These are phyloP conservation scores for Tetradesmus lagerheimii DNA, from an alignment of 139 green algal genomes.

Conservation along the genomic window DNA sequence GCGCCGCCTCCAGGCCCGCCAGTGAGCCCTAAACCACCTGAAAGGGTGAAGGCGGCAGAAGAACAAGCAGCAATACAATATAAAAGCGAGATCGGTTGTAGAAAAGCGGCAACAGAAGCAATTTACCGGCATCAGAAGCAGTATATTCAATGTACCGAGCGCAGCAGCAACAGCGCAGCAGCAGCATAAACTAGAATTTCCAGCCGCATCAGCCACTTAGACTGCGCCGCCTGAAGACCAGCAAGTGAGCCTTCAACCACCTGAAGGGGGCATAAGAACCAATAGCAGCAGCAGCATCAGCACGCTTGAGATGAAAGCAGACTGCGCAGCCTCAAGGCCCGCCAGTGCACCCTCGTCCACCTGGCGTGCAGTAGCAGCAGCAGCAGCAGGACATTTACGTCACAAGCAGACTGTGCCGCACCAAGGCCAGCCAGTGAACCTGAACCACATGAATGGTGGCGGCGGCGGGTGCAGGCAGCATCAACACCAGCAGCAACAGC, in stretches of 20 bases:
- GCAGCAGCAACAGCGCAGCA: too few relatives aligned
- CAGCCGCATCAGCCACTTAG: conserved; percentile 60
- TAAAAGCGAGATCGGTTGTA: too few relatives aligned
- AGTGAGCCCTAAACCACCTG: conserved; percentile 66
- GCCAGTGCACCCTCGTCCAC: conserved; percentile 63
- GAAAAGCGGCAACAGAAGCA: too few relatives aligned
- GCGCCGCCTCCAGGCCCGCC: conserved; percentile 62
- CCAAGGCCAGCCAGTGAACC: conserved; percentile 59
- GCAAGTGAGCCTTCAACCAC: conserved; percentile 67
- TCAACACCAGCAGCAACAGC: neutral
- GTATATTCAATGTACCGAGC: too few relatives aligned
- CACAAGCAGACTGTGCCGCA: conserved; percentile 41
- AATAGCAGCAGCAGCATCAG: too few relatives aligned
- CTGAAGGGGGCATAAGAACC: too few relatives aligned
- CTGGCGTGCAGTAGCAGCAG: conserved; percentile 41
- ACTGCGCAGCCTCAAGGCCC: conserved; percentile 65
- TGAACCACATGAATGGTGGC: too few relatives aligned
- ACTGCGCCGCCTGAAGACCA: conserved; percentile 65
- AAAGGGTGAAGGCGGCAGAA: neutral
- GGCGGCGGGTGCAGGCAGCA: too few relatives aligned
- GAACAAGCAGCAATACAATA: too few relatives aligned
- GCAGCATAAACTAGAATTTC: too few relatives aligned
- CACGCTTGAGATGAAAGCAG: too few relatives aligned
- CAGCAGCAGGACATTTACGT: neutral
- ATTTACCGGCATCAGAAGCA: too few relatives aligned